Base-by-base conservation (phyloP, 495 filamentous ascomycete species). In the Lophiostoma macrostomum region DNA sequence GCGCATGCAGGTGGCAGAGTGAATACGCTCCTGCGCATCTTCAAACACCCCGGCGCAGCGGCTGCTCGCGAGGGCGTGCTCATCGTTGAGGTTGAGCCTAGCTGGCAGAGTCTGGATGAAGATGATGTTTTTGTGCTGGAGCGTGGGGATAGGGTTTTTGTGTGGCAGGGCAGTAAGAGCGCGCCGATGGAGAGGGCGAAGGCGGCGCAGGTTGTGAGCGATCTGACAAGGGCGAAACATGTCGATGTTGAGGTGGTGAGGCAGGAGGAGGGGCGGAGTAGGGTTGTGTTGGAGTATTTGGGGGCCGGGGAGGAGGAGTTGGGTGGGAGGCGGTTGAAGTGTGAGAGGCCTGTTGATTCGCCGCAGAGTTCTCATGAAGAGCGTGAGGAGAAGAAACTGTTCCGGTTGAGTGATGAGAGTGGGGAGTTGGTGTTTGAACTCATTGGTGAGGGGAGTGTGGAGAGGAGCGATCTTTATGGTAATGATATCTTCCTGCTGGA, bases 131-230 rank as follows among this genome's bases (percentile, higher is more conserved):
- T 82, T 55, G 71, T 84, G 20, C 57, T 84, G 45, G 81, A 84
- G 46, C 72, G 71, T 27, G 74, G 76, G 25, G 67, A 78, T 20
- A 82, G 81, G 67, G 80, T 83, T 60, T 82, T 75, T 74, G 78
- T 81, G 10, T 84, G 81, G 81, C 81, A 84, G 68, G 81, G 81
- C 28, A 74, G 72, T 61, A 75, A 71, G 27, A 82, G 79, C 56
- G 79, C 76, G 36, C 81, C 80, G 0, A 83, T 83, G 79, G 81
- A 84, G 50, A 84, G 82, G 66, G 75, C 72, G 7, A 81, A 80
- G 69, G 79, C 80, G 0, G 80, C 81, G 0, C 80, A 82, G 53
- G 79, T 82, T 13, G 79, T 84, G 5, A 72, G 80, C 57, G 79
- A 84, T 43, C 69, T 83, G 74, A 82, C 76, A 0, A 63, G 76